Base-by-base conservation (phyloP, 176 grass and related monocot genomes). In the Dendrocalamus sinicus region DNA sequence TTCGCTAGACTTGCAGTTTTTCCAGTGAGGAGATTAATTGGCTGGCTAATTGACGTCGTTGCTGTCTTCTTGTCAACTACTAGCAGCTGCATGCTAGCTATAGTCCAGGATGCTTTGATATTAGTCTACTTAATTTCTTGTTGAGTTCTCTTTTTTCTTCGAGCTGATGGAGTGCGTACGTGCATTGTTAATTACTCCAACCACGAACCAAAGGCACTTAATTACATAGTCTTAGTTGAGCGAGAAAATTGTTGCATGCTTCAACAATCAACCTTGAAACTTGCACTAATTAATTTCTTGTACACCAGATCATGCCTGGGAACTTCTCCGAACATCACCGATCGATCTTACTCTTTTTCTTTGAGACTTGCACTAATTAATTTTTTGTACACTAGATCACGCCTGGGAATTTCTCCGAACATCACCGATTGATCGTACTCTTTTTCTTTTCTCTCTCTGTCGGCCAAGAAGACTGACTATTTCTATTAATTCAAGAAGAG, bases 251-350 rank as follows among this genome's bases (percentile, higher is more conserved):
- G 70, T 28, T 50, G 22, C 69, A 8, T 24, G 22, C 11, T 14
- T 50, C 7, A 28, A 45, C 70, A 9, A 17, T 50, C 45, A 66
- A 13, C 63, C 16, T 32, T 16, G 28, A 35, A 5, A 64, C 12
- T 30, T 30, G 24, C 2, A 59, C 1, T 47, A 47, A 12, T 12
- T 45, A 62, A 26, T 63, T 63, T 79, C 59, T 1, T 30, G 8
- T 58, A n/a, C 55, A n/a, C 54, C 11, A 11, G 9, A 22, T 23
- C 59, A 62, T 26, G 26, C 72, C 0, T 19, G 2, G 17, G 26
- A 80, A 67, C 62, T 80, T 80, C 46, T 9, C 55, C 10, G 45
- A 80, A 51, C 60, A 50, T 66, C 28, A 20, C 60, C 60, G 24
- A 63, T 28, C 58, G 22, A 59, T n/a, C 20, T 1, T n/a, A n/a